phyloP scores from a whole-genome alignment of 1,139 yeast genomes.

The Kodamaea fungicola region DNA sequence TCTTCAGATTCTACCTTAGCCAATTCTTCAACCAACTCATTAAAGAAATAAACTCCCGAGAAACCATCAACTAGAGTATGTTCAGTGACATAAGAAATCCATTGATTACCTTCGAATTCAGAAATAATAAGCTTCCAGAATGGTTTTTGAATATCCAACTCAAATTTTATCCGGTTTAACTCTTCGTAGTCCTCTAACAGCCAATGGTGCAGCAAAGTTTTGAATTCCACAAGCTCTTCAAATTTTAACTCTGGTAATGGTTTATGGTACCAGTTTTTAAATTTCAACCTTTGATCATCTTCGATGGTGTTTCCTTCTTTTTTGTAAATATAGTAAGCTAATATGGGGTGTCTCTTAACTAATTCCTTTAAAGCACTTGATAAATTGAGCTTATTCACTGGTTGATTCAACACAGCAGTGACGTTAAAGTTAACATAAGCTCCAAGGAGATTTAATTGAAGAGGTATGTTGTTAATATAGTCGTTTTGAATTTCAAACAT shows the following conservation, averaged over 20 bases:
- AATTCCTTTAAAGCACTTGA: slow-evolving; percentile 24
- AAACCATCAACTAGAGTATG: slow-evolving; percentile 38
- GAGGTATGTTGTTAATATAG: no score
- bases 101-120: slow-evolving; percentile 15
- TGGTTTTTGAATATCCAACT: slow-evolving; percentile 19
- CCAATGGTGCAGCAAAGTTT: not conserved
- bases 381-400: slow-evolving; percentile 16
- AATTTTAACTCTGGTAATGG: slow-evolving; percentile 19
- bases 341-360: slow-evolving; percentile 20
- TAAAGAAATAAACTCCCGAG: slow-evolving; percentile 31
- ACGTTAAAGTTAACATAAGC: slow-evolving; percentile 28
- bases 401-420: slow-evolving; percentile 21
- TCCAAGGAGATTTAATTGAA: no score
- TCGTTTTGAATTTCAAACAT: not conserved
- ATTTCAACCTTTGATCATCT: slow-evolving; percentile 4
- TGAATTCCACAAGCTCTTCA: slow-evolving; percentile 24
- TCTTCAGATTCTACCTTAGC: not conserved
- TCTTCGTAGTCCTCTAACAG: slow-evolving; percentile 1
- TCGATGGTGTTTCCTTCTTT: slow-evolving; percentile 6
- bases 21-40: slow-evolving; percentile 22
- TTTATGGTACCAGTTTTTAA: slow-evolving; percentile 15
- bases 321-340: slow-evolving; percentile 19
- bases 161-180: slow-evolving; percentile 16
- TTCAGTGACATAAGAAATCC: slow-evolving; percentile 28
- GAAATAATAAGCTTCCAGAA: slow-evolving; percentile 28